phyloP scores from a whole-genome alignment of 164 flowering plant genomes.

The Stephania japonica region DNA sequence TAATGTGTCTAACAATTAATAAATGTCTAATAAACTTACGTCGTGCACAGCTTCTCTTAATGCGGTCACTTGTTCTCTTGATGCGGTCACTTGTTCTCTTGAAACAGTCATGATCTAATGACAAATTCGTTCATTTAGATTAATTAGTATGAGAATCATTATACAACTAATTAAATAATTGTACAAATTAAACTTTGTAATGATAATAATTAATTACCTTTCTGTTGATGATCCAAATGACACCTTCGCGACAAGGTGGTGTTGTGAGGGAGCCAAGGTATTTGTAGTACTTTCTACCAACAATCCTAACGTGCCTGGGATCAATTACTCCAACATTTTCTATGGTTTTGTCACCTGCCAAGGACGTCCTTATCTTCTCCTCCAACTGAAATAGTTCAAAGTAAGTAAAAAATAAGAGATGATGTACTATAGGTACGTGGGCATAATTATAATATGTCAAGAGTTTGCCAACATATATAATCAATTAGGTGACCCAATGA shows the following conservation, averaged over 20 bases:
- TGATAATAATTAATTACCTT: slow-evolving; percentile 6
- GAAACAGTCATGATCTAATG: slow-evolving; percentile 28
- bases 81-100: slow-evolving; percentile 25
- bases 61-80: slow-evolving; percentile 23
- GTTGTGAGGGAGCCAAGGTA: slow-evolving; percentile 25
- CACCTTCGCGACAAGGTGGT: too few species aligned
- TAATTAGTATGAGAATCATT: neutral
- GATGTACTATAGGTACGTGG: too few species aligned
- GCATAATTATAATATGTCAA: too few species aligned
- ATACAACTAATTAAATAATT: too few species aligned
- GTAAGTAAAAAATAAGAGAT: too few species aligned
- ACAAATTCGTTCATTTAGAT: neutral
- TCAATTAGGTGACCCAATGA: too few species aligned
- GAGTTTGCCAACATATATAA: too few species aligned
- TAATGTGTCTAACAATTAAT: too few species aligned
- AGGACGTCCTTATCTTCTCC: slow-evolving; percentile 19
- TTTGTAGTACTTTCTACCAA: slow-evolving; percentile 17
- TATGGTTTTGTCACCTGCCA: slow-evolving; percentile 13
- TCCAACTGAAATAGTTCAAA: slow-evolving; percentile 25
- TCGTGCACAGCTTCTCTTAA: slow-evolving; percentile 29
- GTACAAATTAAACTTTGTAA: too few species aligned
- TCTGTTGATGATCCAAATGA: neutral
- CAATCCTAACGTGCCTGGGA: slow-evolving; percentile 31
- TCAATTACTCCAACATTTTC: slow-evolving; percentile 27
- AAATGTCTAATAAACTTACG: slow-evolving; percentile 18